A percentile compares a stretch with the other conserved stretches of the same genome.
Conservation (phyloP, 176 grass and related monocot species). For the Eleusine indica region DNA sequence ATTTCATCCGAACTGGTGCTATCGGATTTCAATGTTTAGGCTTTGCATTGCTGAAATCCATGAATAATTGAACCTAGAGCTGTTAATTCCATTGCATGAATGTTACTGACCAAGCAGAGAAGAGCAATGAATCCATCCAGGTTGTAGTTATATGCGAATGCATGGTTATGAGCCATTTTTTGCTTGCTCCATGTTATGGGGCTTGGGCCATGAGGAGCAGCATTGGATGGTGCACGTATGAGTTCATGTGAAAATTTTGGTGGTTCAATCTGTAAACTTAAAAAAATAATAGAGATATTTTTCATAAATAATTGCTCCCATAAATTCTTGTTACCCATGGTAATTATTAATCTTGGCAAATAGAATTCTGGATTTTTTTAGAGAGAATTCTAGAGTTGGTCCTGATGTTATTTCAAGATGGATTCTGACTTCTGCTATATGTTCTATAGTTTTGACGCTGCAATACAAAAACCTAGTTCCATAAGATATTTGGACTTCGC, state of each 20-base stretch:
- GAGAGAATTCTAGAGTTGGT: neutral
- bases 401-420: conserved; percentile 11
- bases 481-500: conserved; percentile 17
- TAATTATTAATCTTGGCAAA: conserved; percentile 17
- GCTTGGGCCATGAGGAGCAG: too few relatives aligned
- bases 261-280: neutral
- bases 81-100: neutral
- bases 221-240: too few relatives aligned
- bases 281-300: conserved; percentile 11
- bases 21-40: neutral
- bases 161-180: conserved; percentile 20
- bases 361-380: neutral
- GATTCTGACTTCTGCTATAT: neutral
- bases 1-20: conserved; percentile 22
- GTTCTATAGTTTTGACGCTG: conserved; percentile 14
- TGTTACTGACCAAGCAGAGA: conserved; percentile 28
- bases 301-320: neutral
- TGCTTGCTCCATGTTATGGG: conserved; percentile 9
- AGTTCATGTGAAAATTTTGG: neutral
- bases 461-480: conserved; percentile 10
- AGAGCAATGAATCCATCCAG: conserved; percentile 4
- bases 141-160: conserved; percentile 25
- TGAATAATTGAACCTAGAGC: conserved; percentile 3
- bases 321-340: neutral
- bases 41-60: conserved; percentile 7